Percentiles rank a stretch among this genome's conserved stretches.
Conservation (phyloP, 805 yeast genomes). For the Diddensiella caesifluorescens region DNA sequence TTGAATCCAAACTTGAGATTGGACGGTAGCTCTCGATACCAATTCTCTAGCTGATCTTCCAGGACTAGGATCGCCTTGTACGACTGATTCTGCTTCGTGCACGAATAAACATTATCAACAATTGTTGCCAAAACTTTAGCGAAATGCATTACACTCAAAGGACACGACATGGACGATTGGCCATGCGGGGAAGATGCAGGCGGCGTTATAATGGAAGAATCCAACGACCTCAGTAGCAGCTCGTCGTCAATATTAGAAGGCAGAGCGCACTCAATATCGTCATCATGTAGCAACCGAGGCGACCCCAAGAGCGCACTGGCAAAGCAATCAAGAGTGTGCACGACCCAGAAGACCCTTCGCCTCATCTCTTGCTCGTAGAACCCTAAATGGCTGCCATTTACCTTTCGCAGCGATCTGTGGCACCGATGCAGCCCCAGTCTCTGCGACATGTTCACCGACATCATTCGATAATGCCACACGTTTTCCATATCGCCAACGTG, state of each 20-base stretch:
- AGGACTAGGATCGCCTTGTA: slow-evolving; percentile 26
- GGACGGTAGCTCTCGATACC: slow-evolving; percentile 68
- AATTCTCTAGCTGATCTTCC: slow-evolving; percentile 69
- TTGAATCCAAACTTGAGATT: slow-evolving; percentile 54
- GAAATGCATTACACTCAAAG: slow-evolving; percentile 31
- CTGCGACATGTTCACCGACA: slow-evolving; percentile 76
- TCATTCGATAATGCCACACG: slow-evolving; percentile 69
- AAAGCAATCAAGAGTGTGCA: slow-evolving; percentile 70
- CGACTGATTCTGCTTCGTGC: slow-evolving; percentile 17
- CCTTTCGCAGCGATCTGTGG: slow-evolving; percentile 62
- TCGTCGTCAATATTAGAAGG: slow-evolving; percentile 41
- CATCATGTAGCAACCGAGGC: slow-evolving; percentile 73
- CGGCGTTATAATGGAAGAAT: slow-evolving; percentile 3
- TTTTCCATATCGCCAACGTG: slow-evolving; percentile 69
- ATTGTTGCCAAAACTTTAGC: slow-evolving; percentile 69
- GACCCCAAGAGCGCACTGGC: slow-evolving; percentile 74
- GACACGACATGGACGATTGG: slow-evolving; percentile 11
- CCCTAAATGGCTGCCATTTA: slow-evolving; percentile 59
- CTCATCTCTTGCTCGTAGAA: slow-evolving; percentile 76
- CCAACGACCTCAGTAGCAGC: slow-evolving; percentile 12
- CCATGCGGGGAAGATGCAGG: slow-evolving; percentile 8
- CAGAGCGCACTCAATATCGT: slow-evolving; percentile 79
- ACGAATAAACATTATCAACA: slow-evolving; percentile 46
- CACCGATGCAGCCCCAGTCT: slow-evolving; percentile 80
- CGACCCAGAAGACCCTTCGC: slow-evolving; percentile 78